Percentiles rank a stretch among this genome's conserved stretches.
These are phyloP conservation scores for Sporothrix euskadiensis DNA, from an alignment of 2,329 filamentous ascomycete species.

Conservation along the genomic window DNA sequence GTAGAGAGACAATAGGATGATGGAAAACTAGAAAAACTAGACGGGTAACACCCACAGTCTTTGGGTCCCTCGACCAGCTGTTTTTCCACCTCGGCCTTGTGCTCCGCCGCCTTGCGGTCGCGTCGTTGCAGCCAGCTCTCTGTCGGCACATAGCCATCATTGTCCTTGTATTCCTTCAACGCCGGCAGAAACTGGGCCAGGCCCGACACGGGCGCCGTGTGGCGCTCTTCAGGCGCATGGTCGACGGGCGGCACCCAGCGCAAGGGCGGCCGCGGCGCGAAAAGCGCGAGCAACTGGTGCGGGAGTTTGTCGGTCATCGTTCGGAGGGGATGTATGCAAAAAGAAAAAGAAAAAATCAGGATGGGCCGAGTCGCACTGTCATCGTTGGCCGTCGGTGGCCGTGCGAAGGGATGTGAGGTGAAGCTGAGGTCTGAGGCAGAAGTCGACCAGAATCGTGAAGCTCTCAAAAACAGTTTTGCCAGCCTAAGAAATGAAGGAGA, in stretches of 20 bases:
- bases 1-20: background rate
- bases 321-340: background rate
- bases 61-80: slow-evolving; percentile 64
- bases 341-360: background rate
- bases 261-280: slow-evolving; percentile 88
- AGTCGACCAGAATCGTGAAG: background rate
- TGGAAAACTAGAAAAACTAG: background rate
- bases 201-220: slow-evolving; percentile 70
- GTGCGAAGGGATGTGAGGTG: background rate
- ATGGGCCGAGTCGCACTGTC: background rate
- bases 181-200: slow-evolving; percentile 73
- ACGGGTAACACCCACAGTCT: slow-evolving; percentile 53
- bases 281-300: slow-evolving; percentile 87
- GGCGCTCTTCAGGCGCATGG: slow-evolving; percentile 77
- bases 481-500: slow-evolving; percentile 22
- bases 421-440: slow-evolving; percentile 4
- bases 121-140: slow-evolving; percentile 91
- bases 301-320: slow-evolving; percentile 95
- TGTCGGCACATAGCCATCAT: slow-evolving; percentile 73
- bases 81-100: slow-evolving; percentile 66
- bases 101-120: slow-evolving; percentile 81
- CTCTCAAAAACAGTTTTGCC: slow-evolving; percentile 21
- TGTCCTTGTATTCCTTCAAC: slow-evolving; percentile 74
- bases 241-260: slow-evolving; percentile 85
- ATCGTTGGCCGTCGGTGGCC: slow-evolving; percentile 10